Percentiles rank a stretch among this genome's conserved stretches.
Evolutionary conservation across 2,329 filamentous ascomycete species (phyloP).

Genomic region (Calonectria pseudoturangicola): DNA sequence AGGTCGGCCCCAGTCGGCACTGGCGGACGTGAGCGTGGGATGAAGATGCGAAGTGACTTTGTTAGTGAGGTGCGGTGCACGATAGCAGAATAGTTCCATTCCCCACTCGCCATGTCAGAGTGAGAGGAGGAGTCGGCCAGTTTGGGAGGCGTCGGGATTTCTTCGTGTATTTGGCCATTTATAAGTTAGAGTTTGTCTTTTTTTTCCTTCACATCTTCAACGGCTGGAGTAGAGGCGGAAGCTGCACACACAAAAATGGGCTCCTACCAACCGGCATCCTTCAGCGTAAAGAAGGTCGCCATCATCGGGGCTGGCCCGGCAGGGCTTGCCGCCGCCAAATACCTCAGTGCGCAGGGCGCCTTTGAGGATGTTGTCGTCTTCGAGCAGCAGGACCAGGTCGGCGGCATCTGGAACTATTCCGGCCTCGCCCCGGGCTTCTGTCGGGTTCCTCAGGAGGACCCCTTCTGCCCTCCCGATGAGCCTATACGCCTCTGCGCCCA

Average conservation of each 20-base stretch:
- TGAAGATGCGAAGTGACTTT: conserved; percentile 31
- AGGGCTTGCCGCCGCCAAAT: conserved; percentile 87
- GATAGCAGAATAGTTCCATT: conserved; percentile 49
- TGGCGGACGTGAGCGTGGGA: conserved; percentile 14
- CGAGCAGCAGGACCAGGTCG: conserved; percentile 85
- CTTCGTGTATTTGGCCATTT: conserved; percentile 37
- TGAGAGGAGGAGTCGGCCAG: conserved; percentile 38
- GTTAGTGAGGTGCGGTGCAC: conserved; percentile 38
- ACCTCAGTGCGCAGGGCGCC: conserved; percentile 79
- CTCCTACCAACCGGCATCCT: conserved; percentile 57
- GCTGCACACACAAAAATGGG: conserved; percentile 52
- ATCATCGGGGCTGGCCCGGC: conserved; percentile 89
- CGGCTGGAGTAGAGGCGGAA: conserved; percentile 24
- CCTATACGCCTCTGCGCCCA: conserved; percentile 70
- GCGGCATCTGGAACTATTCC: conserved; percentile 92
- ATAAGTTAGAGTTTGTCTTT: conserved; percentile 34
- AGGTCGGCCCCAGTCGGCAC: conserved; percentile 15
- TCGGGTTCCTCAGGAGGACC: conserved; percentile 81
- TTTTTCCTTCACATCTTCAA: conserved; percentile 22
- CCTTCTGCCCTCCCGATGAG: conserved; percentile 76
- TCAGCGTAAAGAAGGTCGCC: conserved; percentile 78
- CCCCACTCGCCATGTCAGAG: conserved; percentile 48
- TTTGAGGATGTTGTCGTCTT: conserved; percentile 85
- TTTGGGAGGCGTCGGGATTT: conserved; percentile 35
- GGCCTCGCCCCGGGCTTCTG: conserved; percentile 66